Conservation (phyloP, 306 rosid species). For the Pyrus bretschneideri region DNA sequence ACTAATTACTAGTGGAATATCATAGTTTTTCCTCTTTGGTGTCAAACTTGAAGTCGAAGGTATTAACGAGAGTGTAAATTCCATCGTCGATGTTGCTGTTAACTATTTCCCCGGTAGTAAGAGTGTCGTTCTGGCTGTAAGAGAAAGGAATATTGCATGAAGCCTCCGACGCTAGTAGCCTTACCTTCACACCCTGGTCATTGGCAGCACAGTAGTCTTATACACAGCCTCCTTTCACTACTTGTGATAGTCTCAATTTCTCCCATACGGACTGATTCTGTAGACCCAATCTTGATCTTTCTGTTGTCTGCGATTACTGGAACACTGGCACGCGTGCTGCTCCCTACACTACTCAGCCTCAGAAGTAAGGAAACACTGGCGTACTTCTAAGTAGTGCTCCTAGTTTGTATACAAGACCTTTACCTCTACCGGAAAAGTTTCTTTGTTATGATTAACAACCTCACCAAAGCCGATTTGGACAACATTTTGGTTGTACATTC, state of each 20-base stretch:
- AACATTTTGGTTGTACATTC: background rate
- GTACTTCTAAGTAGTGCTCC: background rate
- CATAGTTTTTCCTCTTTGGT: background rate
- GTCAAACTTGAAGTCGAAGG: background rate
- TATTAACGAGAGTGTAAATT: background rate
- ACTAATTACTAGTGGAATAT: too few species aligned
- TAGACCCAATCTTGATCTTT: background rate
- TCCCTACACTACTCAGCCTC: background rate
- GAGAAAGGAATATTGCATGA: conserved; percentile 4
- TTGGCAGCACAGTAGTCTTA: background rate
- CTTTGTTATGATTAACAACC: background rate
- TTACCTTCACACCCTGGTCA: background rate
- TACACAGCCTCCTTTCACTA: background rate
- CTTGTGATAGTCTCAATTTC: background rate
- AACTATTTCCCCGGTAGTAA: background rate
- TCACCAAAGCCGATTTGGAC: background rate
- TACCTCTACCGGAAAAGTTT: background rate
- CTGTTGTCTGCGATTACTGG: background rate
- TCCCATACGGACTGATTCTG: background rate
- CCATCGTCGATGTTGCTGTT: background rate
- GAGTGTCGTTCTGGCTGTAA: background rate
- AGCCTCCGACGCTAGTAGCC: background rate
- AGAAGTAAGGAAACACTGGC: background rate
- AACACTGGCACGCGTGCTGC: background rate
- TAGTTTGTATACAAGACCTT: background rate